Base-by-base conservation (phyloP, 2,329 filamentous ascomycete genomes). In the Cordyceps pruinosa region DNA sequence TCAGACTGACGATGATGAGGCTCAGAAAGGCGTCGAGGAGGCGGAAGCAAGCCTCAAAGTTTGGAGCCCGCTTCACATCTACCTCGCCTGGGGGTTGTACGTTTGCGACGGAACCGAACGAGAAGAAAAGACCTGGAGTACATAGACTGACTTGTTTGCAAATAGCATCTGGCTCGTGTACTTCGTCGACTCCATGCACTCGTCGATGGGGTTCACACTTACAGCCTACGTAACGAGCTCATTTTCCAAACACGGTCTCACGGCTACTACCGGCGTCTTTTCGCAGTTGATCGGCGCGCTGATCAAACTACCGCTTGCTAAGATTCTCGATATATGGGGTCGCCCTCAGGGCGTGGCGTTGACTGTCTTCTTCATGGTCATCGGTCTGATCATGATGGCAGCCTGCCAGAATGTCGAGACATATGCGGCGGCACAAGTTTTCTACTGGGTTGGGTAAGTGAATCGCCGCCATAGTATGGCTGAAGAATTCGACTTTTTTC, bases 291-390 rank as follows among this genome's bases (percentile, higher is more conserved):
- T 83, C 60, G 69, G 72, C 64, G 83, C 81, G 42, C 75, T 84
- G 5, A 75, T 79, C 47, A 83, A 83, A 64, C 77, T 85, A 2
- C 79, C 82, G 2, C 76, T 84, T 64, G 83, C 83, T 35, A 86
- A 86, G 66, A 70, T 85, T 17, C 74, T 85, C 45, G 81, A 86
- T 68, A 74, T 84, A 13, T 86, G 81, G 72, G 84, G 82, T 56
- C 80, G 83, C 52, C 77, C 82, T 12, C 76, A 84, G 63, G 82
- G 81, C 7, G 79, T 83, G 62, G 69, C 76, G 30, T 61, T 83
- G 35, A 78, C 78, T 59, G 72, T 81, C 7, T 53, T 73, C 6
- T 69, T 81, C 28, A 75, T 76, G 60, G 72, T 77, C 4, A 21
- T 73, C 58, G 73, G 72, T 13, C 75, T 85, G 54, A 74, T 84